A percentile compares a stretch with the other conserved stretches of the same genome.
Evolutionary conservation across 805 yeast species (phyloP).

Genomic region (Candida vartiovaarae): DNA sequence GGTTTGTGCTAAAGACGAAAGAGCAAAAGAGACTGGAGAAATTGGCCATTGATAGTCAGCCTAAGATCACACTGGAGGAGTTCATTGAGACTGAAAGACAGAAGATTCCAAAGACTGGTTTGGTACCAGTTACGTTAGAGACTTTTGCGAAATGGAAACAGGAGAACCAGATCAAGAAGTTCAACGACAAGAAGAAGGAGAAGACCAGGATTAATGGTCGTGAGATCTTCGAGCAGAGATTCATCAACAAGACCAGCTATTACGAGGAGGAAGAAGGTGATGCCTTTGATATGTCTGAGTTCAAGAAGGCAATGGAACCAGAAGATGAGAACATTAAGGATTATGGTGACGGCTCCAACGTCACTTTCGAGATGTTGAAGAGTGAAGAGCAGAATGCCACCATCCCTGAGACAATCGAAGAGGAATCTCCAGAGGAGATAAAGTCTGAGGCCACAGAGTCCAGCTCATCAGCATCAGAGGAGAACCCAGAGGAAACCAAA

Average conservation of each 20-base stretch:
- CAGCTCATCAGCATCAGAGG: not conserved
- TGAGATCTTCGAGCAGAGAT: slow-evolving; percentile 59
- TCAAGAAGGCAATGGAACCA: slow-evolving; percentile 30
- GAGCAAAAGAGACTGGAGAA: slow-evolving; percentile 90
- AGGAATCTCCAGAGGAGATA: slow-evolving; percentile 2
- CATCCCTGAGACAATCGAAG: slow-evolving; percentile 17
- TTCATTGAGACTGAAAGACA: slow-evolving; percentile 91
- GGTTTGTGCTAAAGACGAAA: slow-evolving; percentile 92
- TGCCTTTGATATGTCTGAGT: slow-evolving; percentile 38
- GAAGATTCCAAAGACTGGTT: slow-evolving; percentile 58
- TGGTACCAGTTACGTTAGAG: slow-evolving; percentile 84
- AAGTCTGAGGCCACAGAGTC: slow-evolving; percentile 1
- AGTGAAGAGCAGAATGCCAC: slow-evolving; percentile 29
- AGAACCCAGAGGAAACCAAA: not conserved
- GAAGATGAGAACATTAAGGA: slow-evolving; percentile 30
- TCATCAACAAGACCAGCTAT: slow-evolving; percentile 42
- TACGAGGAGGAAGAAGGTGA: slow-evolving; percentile 38
- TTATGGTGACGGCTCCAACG: slow-evolving; percentile 38
- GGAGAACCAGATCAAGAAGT: slow-evolving; percentile 54
- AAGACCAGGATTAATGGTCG: slow-evolving; percentile 49
- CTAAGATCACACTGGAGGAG: slow-evolving; percentile 90
- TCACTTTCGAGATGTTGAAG: slow-evolving; percentile 25
- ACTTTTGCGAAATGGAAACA: slow-evolving; percentile 79
- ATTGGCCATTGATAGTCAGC: slow-evolving; percentile 75
- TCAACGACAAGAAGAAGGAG: slow-evolving; percentile 31